Percentiles rank a stretch among this genome's conserved stretches.
Evolutionary conservation across 108 stramenopile species (phyloP).

Genomic region (Aureococcus anophagefferens): DNA sequence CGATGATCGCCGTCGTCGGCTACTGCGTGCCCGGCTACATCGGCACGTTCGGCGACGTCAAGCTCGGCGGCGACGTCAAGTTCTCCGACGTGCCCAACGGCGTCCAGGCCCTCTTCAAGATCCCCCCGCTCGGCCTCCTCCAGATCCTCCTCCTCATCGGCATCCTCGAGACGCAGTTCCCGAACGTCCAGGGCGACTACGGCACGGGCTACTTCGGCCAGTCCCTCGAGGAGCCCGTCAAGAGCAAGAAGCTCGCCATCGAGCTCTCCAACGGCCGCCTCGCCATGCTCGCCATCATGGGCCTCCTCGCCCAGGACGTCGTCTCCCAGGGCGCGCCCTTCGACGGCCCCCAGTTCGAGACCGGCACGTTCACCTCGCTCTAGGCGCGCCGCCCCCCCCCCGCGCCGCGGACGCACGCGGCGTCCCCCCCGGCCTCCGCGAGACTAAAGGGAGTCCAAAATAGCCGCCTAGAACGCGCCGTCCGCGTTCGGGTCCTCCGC

Average conservation of each 20-base stretch:
- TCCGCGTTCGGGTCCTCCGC: too few species aligned
- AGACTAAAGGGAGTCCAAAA: too few species aligned
- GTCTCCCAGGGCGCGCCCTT: background rate
- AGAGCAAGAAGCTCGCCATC: slow-evolving; percentile 3
- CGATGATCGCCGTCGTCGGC: slow-evolving; percentile 38
- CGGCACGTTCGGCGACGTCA: background rate
- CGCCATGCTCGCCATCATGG: slow-evolving; percentile 14
- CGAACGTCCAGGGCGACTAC: background rate
- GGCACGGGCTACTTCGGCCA: slow-evolving; percentile 5
- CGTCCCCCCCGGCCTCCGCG: too few species aligned
- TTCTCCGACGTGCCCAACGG: slow-evolving; percentile 6
- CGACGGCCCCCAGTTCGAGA: background rate
- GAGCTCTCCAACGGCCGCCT: slow-evolving; percentile 12
- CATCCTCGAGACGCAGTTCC: slow-evolving; percentile 5
- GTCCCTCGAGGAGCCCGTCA: slow-evolving; percentile 5
- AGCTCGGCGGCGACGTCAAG: slow-evolving; percentile 5
- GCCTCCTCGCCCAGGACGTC: slow-evolving; percentile 11
- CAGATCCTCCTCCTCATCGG: slow-evolving; percentile 9
- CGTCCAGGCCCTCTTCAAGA: slow-evolving; percentile 7
- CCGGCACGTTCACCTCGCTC: background rate
- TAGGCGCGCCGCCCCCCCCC: background rate
- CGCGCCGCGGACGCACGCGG: background rate
- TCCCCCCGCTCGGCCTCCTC: slow-evolving; percentile 6
- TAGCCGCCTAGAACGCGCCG: too few species aligned
- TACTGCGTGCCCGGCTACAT: background rate